Evolutionary conservation across 345 rosid genomes (phyloP), one percentile per base, ranked within the genome.

Genomic region (Hibiscus tridactylites): DNA sequence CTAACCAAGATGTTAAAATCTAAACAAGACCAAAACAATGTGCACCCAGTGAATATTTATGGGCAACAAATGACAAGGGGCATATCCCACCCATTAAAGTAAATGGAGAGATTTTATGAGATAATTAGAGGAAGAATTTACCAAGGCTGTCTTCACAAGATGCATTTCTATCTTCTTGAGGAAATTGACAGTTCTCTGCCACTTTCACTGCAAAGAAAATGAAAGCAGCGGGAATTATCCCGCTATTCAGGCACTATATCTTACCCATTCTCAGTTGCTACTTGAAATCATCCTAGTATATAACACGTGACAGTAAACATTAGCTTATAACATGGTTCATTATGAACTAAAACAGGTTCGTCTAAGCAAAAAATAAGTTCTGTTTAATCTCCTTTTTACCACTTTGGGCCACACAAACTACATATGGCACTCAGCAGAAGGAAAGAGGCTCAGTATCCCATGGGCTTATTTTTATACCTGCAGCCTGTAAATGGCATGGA

Each of bases 401-500:
- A 5, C 33, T 12, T 52, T 46, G 4, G 33, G 3, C 37, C 67
- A 37, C 0, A 11, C 1, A 61, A 35, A 63, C 49, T 63, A 63
- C 52, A 19, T 3, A 65, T 46, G 19, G 37, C 61, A 46, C 56
- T 46, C n/a, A 47, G 37, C 28, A 73, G 59, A 49, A 8, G 8
- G 19, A 72, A 33, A 31, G 58, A n/a, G 31, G 31, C 21, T 16
- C 15, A 39, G 24, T 21, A 16, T 39, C 21, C 31, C 19, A 15
- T 29, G 59, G 66, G 69, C 74, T 71, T 35, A 74, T 24, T 67
- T 73, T 79, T 72, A 57, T 46, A 66, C 73, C 72, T 7, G 74
- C 73, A 54, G 77, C 47, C 60, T 73, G 76, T 63, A 79, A 33
- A n/a, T 77, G 80, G 74, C 76, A 62, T 16, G 79, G 78, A 52